Conservation (phyloP, 495 filamentous ascomycete species). For the Penicillium bovifimosum region DNA sequence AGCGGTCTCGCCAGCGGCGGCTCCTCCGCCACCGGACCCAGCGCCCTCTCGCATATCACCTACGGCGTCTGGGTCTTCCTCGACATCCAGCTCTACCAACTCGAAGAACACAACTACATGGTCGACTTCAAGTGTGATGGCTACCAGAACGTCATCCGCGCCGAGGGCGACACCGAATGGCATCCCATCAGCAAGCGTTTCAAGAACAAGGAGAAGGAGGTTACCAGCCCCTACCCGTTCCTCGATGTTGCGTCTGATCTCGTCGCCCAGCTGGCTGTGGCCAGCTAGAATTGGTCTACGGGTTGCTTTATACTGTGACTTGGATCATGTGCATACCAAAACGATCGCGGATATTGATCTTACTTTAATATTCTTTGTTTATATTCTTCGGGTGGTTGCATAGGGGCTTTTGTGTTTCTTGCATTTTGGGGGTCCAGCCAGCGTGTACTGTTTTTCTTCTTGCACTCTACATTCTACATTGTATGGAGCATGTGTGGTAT, state of each 20-base stretch:
- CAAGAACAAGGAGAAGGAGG: conserved; percentile 50
- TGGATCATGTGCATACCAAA: conserved; percentile 1
- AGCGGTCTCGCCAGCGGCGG: conserved; percentile 31
- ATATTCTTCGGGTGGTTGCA: conserved; percentile 5
- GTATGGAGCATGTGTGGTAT: conserved; percentile 3
- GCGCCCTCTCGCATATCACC: conserved; percentile 30
- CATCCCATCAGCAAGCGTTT: conserved; percentile 43
- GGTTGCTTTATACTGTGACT: neutral
- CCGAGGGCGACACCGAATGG: conserved; percentile 41
- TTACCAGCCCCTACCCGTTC: conserved; percentile 52
- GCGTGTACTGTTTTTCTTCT: conserved; percentile 11
- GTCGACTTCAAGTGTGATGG: conserved; percentile 99
- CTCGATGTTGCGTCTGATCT: conserved; percentile 51
- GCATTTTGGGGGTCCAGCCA: conserved; percentile 16
- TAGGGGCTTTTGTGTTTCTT: neutral
- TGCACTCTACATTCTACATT: neutral
- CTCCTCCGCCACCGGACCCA: conserved; percentile 37
- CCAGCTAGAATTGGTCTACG: conserved; percentile 22
- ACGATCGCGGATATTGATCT: conserved; percentile 14
- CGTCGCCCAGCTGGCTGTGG: conserved; percentile 49
- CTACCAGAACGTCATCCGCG: conserved; percentile 74
- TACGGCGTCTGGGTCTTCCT: conserved; percentile 68
- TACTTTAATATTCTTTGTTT: conserved; percentile 6
- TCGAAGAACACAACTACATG: conserved; percentile 88
- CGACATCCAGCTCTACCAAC: conserved; percentile 93